These are phyloP conservation scores for Penicillium egyptiacum DNA, from an alignment of 495 filamentous ascomycete species.

Conservation along the genomic window DNA sequence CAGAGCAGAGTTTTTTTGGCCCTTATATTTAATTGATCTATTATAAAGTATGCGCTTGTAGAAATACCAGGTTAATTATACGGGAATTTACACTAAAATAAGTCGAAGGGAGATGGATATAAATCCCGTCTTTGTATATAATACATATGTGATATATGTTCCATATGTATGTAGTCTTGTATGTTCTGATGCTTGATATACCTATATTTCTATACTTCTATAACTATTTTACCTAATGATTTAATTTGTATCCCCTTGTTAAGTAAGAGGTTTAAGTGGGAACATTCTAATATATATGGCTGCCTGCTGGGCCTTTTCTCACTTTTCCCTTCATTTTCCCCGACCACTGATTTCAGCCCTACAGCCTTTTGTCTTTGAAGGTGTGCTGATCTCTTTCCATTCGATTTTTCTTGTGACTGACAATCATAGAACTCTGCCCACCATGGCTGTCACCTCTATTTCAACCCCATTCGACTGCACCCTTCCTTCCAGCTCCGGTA, in stretches of 20 bases:
- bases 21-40: no score
- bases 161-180: no score
- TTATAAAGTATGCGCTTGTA: no score
- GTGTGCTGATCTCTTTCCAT: neutral
- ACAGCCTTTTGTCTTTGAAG: neutral
- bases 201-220: neutral
- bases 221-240: neutral
- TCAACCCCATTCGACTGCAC: slow-evolving; percentile 31
- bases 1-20: no score
- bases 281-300: slow-evolving; percentile 9
- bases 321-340: neutral
- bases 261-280: neutral
- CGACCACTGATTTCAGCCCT: slow-evolving; percentile 5
- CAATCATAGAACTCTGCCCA: neutral
- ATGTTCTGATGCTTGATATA: no score
- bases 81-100: no score
- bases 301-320: slow-evolving; percentile 9
- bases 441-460: slow-evolving; percentile 23
- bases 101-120: no score
- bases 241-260: neutral
- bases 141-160: no score
- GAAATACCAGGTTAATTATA: no score
- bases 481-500: slow-evolving; percentile 37
- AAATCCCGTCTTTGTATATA: no score
- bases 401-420: neutral